phyloP scores from a whole-genome alignment of 805 yeast genomes.

The Candida saitoana region DNA sequence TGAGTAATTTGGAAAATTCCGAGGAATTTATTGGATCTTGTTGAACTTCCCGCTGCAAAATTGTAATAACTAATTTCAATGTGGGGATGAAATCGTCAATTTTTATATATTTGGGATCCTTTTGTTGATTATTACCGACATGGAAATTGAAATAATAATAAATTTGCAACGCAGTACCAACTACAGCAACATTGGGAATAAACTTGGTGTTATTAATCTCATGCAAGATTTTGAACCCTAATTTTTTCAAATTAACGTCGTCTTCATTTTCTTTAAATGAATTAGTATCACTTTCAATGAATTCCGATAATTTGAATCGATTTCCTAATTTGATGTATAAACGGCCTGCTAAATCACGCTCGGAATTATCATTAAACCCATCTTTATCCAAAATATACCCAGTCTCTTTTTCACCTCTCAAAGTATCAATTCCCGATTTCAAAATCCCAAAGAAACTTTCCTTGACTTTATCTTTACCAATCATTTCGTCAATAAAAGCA shows the following conservation, averaged over 20 bases:
- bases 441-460: slow-evolving; percentile 43
- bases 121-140: slow-evolving; percentile 12
- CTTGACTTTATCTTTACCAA: slow-evolving; percentile 53
- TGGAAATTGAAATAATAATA: slow-evolving; percentile 19
- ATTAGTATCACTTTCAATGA: slow-evolving; percentile 15
- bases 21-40: slow-evolving; percentile 19
- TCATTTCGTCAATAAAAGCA: slow-evolving; percentile 52
- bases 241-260: slow-evolving; percentile 36
- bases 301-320: slow-evolving; percentile 25
- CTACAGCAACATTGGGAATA: slow-evolving; percentile 51
- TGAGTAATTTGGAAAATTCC: slow-evolving; percentile 16
- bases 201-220: slow-evolving; percentile 49
- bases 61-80: slow-evolving; percentile 21
- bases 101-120: slow-evolving; percentile 10
- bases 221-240: slow-evolving; percentile 51
- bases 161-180: slow-evolving; percentile 45
- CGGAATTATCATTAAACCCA: slow-evolving; percentile 27
- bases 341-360: slow-evolving; percentile 29
- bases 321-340: slow-evolving; percentile 35
- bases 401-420: slow-evolving; percentile 15
- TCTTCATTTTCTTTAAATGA: slow-evolving; percentile 10
- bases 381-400: slow-evolving; percentile 11
- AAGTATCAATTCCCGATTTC: slow-evolving; percentile 30
- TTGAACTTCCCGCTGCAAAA: slow-evolving; percentile 17
- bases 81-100: slow-evolving; percentile 26